These are phyloP conservation scores for Coniochaeta sp. DNA, from an alignment of 2,329 filamentous ascomycete species.

Conservation along the genomic window DNA sequence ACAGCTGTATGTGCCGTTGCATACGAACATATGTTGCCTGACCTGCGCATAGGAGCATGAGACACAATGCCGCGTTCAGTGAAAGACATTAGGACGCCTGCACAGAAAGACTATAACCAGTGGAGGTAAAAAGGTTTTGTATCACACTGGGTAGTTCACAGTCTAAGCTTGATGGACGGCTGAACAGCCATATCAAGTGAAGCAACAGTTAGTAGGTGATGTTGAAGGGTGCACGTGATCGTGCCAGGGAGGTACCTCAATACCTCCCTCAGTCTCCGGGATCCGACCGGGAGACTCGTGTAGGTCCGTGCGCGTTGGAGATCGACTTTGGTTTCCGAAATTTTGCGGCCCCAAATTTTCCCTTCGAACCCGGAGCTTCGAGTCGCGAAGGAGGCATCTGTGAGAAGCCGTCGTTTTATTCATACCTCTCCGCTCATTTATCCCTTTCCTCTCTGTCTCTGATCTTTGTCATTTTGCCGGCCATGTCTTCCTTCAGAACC, in stretches of 20 bases:
- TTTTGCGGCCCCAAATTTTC: neutral
- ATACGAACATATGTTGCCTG: too few relatives aligned
- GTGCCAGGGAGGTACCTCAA: neutral
- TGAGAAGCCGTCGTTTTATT: neutral
- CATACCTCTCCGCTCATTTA: constrained; percentile 11
- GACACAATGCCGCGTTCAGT: too few relatives aligned
- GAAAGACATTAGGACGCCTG: too few relatives aligned
- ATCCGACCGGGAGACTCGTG: neutral
- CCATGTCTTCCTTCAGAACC: constrained; percentile 76
- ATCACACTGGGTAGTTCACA: neutral
- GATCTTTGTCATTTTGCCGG: constrained; percentile 3
- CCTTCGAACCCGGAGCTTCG: neutral
- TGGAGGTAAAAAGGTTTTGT: neutral
- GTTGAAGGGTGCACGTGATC: neutral
- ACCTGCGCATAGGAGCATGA: too few relatives aligned
- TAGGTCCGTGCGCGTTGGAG: neutral
- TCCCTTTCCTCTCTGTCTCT: constrained; percentile 5
- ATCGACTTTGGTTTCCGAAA: neutral
- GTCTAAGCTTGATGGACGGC: neutral
- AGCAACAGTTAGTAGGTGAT: neutral
- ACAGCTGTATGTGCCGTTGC: too few relatives aligned
- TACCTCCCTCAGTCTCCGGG: neutral
- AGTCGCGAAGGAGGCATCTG: neutral
- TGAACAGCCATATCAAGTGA: neutral
- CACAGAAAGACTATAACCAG: too few relatives aligned